Conservation (phyloP, 805 yeast genomes). For the Yarrowia sp. region DNA sequence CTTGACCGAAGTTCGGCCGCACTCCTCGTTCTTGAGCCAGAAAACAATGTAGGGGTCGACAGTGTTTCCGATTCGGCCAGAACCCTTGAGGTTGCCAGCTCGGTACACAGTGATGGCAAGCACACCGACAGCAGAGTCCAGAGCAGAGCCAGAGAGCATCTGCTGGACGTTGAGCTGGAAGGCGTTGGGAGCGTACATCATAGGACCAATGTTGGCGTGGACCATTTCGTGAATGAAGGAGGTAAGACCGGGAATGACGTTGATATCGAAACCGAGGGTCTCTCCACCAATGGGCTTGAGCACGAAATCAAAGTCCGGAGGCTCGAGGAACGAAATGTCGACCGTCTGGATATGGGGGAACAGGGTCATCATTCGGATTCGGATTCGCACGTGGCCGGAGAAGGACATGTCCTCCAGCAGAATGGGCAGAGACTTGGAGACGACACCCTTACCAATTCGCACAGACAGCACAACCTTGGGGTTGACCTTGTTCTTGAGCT, state of each 20-base stretch:
- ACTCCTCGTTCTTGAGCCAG: conserved; percentile 60
- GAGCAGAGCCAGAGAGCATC: conserved; percentile 79
- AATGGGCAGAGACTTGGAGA: conserved; percentile 70
- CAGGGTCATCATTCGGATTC: conserved; percentile 86
- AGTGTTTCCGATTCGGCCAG: conserved; percentile 74
- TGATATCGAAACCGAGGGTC: conserved; percentile 84
- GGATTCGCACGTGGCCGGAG: conserved; percentile 73
- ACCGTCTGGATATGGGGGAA: conserved; percentile 95
- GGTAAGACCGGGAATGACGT: conserved; percentile 85
- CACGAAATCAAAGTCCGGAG: conserved; percentile 87
- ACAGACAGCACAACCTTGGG: conserved; percentile 80
- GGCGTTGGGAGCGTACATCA: conserved; percentile 87
- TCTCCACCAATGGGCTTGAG: conserved; percentile 82
- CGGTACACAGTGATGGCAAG: conserved; percentile 69
- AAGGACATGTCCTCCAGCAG: conserved; percentile 81
- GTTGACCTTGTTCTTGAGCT: conserved; percentile 81
- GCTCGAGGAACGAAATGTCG: conserved; percentile 81
- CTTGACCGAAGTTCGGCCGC: conserved; percentile 74
- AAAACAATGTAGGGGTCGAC: conserved; percentile 88
- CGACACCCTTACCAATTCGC: conserved; percentile 75
- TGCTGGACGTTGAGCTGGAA: conserved; percentile 93
- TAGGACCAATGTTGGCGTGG: conserved; percentile 84
- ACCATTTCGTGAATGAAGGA: conserved; percentile 85
- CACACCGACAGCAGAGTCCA: conserved; percentile 86
- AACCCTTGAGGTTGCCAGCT: conserved; percentile 73